These are phyloP conservation scores for Spergularia bocconei DNA, from an alignment of 148 eudicot species.

Conservation along the genomic window DNA sequence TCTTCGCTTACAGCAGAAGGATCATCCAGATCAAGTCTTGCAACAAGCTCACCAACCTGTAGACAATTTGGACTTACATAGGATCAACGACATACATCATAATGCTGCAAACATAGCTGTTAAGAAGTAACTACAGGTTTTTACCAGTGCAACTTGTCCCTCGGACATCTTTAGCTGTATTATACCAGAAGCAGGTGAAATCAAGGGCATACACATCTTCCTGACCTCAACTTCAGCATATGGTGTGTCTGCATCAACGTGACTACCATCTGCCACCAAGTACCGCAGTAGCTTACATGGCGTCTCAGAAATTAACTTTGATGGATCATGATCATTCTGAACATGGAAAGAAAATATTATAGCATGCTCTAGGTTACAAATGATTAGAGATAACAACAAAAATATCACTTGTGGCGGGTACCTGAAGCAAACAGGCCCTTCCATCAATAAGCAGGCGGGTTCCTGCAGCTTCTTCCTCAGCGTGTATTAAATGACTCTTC, in stretches of 20 bases:
- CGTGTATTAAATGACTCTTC: conserved; percentile 92
- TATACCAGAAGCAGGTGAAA: conserved; percentile 87
- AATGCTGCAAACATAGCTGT: neutral
- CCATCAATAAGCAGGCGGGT: conserved; percentile 99
- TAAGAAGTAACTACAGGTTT: neutral
- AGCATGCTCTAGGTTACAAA: conserved; percentile 20
- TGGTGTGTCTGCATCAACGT: conserved; percentile 90
- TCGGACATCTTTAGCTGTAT: conserved; percentile 83
- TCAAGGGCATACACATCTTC: conserved; percentile 99
- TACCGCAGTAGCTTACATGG: conserved; percentile 95
- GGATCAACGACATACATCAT: neutral
- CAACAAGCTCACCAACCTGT: conserved; percentile 95
- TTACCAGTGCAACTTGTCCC: conserved; percentile 98
- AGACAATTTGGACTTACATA: conserved; percentile 17
- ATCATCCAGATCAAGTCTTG: conserved; percentile 88
- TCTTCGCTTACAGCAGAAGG: conserved; percentile 99
- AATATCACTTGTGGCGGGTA: conserved; percentile 18
- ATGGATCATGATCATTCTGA: conserved; percentile 98
- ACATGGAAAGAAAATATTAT: conserved; percentile 17
- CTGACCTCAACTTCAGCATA: conserved; percentile 99
- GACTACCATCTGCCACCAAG: conserved; percentile 79
- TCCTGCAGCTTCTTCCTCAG: conserved; percentile 99
- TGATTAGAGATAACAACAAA: conserved; percentile 1
- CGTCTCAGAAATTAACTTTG: conserved; percentile 92
- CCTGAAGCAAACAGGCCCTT: conserved; percentile 99